A percentile compares a stretch with the other conserved stretches of the same genome.
Evolutionary conservation across 169 alveolate genomes (phyloP).

Genomic region (Plasmodium adleri): DNA sequence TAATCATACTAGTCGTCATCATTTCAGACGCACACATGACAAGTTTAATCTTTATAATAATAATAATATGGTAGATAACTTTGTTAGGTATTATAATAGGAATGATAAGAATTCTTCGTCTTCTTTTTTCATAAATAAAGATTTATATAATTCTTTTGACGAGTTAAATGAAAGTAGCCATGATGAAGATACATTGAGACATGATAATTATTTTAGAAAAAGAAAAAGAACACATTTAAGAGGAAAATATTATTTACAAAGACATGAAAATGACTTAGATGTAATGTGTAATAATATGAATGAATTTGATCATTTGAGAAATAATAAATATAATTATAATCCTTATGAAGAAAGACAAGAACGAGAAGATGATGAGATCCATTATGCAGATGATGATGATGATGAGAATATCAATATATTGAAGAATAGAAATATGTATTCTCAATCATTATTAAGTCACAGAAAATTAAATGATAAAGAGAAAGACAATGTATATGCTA

Average conservation of each 20-base stretch:
- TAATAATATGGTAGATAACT: too few relatives aligned
- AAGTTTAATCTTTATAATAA: background rate
- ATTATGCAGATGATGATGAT: background rate
- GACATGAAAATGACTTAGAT: background rate
- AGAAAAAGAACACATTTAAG: background rate
- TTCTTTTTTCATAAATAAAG: background rate
- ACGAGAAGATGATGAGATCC: background rate
- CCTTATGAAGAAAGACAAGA: background rate
- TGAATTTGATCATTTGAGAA: background rate
- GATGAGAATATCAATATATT: background rate
- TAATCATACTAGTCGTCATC: background rate
- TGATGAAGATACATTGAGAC: slow-evolving; percentile 28
- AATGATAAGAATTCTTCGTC: background rate
- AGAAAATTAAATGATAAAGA: too few relatives aligned
- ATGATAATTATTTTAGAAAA: background rate
- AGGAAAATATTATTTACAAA: too few relatives aligned
- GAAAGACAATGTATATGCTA: too few relatives aligned
- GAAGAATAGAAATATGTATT: too few relatives aligned
- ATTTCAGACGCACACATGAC: background rate
- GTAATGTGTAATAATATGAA: background rate
- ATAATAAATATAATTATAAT: slow-evolving; percentile 7
- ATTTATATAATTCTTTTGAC: slow-evolving; percentile 6
- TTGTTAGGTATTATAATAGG: too few relatives aligned
- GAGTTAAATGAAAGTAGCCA: slow-evolving; percentile 6
- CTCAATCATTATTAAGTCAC: too few relatives aligned